A percentile compares a stretch with the other conserved stretches of the same genome.
phyloP scores from a whole-genome alignment of 2,329 filamentous ascomycete species.

The Raffaelea albimanens region DNA sequence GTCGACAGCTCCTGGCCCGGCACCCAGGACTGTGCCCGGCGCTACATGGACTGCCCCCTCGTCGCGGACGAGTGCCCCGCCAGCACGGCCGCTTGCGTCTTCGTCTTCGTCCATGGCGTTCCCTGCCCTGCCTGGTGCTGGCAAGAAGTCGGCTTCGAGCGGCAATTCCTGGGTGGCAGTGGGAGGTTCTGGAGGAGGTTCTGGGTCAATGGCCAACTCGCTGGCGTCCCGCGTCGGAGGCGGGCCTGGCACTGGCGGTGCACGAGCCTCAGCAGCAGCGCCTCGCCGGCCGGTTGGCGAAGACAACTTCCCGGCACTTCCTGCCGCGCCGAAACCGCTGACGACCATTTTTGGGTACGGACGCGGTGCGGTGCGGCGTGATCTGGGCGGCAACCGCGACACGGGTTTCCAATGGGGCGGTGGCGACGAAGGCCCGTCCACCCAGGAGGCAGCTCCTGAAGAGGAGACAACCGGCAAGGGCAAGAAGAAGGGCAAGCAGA shows the following conservation, averaged over 20 bases:
- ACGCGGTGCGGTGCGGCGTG: constrained; percentile 42
- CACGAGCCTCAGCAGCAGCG: background rate
- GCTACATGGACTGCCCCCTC: constrained; percentile 15
- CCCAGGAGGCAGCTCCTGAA: constrained; percentile 18
- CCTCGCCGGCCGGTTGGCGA: constrained; percentile 17
- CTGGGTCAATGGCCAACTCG: constrained; percentile 7
- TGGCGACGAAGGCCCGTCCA: constrained; percentile 13
- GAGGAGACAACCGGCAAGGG: constrained; percentile 27
- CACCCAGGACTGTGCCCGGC: constrained; percentile 10
- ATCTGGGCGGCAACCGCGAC: constrained; percentile 33
- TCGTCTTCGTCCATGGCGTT: constrained; percentile 30
- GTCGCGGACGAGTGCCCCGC: constrained; percentile 12
- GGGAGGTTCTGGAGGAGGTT: constrained; percentile 10
- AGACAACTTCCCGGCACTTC: constrained; percentile 76
- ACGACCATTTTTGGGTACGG: constrained; percentile 56
- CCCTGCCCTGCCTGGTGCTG: constrained; percentile 29
- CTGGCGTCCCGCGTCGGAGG: constrained; percentile 10
- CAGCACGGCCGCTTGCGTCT: constrained; percentile 11
- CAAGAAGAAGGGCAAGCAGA: constrained; percentile 50
- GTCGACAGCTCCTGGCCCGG: constrained; percentile 3
- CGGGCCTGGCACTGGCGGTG: background rate
- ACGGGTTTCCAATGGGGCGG: constrained; percentile 43
- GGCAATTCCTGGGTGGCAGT: no score
- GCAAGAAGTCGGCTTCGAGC: constrained; percentile 7
- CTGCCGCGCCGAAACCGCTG: constrained; percentile 61